Conservation (phyloP, 176 grass and related monocot genomes). For the Secale cereale region DNA sequence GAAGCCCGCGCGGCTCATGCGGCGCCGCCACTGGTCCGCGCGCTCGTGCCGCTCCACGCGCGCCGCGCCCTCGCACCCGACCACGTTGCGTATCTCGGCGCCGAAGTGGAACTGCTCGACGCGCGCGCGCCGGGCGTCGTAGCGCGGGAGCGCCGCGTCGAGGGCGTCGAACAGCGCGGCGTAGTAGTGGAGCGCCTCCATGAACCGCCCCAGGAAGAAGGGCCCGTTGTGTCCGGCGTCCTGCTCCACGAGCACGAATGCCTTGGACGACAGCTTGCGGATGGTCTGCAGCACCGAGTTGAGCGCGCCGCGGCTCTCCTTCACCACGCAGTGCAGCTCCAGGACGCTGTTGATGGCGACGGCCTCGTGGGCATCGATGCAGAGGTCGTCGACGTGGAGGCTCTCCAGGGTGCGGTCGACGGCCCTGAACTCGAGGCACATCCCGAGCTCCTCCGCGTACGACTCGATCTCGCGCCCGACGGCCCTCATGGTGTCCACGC, state of each 20-base stretch:
- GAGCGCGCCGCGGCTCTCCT: conserved; percentile 71
- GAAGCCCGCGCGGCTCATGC: conserved; percentile 73
- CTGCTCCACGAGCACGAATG: conserved; percentile 68
- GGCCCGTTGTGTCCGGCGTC: conserved; percentile 72
- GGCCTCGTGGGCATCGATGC: conserved; percentile 31
- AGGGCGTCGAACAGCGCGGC: conserved; percentile 70
- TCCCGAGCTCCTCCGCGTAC: conserved; percentile 24
- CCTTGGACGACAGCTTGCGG: conserved; percentile 40
- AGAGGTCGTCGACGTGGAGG: conserved; percentile 40
- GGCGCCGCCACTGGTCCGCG: conserved; percentile 70
- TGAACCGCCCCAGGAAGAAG: conserved; percentile 71
- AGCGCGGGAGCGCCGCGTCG: conserved; percentile 56
- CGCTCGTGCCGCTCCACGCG: conserved; percentile 79
- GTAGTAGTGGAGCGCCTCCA: conserved; percentile 85
- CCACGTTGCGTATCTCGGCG: conserved; percentile 72
- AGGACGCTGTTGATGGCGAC: conserved; percentile 58
- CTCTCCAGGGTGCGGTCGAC: conserved; percentile 52
- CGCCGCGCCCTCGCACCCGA: conserved; percentile 74
- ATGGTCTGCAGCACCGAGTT: conserved; percentile 63
- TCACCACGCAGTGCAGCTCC: conserved; percentile 69
- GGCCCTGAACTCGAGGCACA: conserved; percentile 45
- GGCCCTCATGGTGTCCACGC: conserved; percentile 28
- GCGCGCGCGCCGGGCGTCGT: conserved; percentile 50
- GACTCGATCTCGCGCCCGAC: conserved; percentile 41
- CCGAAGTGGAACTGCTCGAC: conserved; percentile 74